Evolutionary conservation across 2,329 filamentous ascomycete genomes (phyloP), one percentile per base, ranked within the genome.

Genomic region (Trichoderma sp.): DNA sequence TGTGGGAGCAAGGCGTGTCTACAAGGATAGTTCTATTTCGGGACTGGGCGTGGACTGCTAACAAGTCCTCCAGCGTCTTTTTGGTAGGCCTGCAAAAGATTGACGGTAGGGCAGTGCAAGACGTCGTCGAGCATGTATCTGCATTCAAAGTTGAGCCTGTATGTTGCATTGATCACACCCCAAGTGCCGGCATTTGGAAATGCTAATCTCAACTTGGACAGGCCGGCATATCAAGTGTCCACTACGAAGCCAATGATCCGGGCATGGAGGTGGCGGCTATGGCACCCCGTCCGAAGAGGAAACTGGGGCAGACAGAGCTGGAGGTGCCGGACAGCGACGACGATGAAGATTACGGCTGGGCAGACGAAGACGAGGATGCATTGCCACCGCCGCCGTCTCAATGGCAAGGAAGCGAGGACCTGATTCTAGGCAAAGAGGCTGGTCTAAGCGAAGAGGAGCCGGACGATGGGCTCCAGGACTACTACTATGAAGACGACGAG

Each of bases 1-100:
- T 91, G 50, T 97, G 94, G 94, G 93, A 97, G 69, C 88, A 87
- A 70, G 90, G 89, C 35, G 82, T 97, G 42, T 87, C 88, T 70
- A 91, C 88, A 50, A 85, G 93, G 64, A 77, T 97, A 69, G 90
- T 90, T 27, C 78, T 97, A 37, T 97, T 95, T 77, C 86, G 91
- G 73, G 92, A 97, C 79, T 94, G 87, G 86, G 85, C 82, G 70
- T 86, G 84, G 79, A 78, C 80, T 63, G 78, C 79, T 52, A 79
- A 79, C 53, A 78, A 77, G 19, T 79, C 82, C 27, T 81, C 82
- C 69, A 83, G 84, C 71, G 78, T 86, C 52, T 84, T 87, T 67
- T 83, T 91, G 71, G 87, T 84, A 12, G 89, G 88, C 59, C 79
- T 92, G 12, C 85, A 91, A 74, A 92, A 91, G 77, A 77, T 86